Percentiles rank a stretch among this genome's conserved stretches.
These are phyloP conservation scores for Nepenthes mirabilis DNA, from an alignment of 148 eudicot species.

Conservation along the genomic window DNA sequence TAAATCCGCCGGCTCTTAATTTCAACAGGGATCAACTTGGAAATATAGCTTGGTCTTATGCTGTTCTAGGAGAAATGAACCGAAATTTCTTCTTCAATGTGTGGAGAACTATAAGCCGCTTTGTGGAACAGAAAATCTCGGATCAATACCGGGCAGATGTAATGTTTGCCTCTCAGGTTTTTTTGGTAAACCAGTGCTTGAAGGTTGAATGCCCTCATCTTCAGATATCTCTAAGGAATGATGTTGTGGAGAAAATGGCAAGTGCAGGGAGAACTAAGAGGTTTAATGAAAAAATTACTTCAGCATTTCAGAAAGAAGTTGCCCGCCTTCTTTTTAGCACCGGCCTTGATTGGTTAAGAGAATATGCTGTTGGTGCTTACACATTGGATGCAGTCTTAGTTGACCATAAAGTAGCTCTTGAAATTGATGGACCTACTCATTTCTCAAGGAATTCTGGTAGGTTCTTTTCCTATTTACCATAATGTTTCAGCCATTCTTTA, in stretches of 20 bases:
- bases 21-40: slow-evolving; percentile 83
- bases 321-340: slow-evolving; percentile 71
- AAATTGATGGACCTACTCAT: slow-evolving; percentile 95
- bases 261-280: slow-evolving; percentile 76
- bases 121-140: slow-evolving; percentile 57
- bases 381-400: slow-evolving; percentile 76
- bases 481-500: background rate
- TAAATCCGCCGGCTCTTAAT: slow-evolving; percentile 19
- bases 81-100: slow-evolving; percentile 49
- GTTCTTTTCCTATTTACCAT: slow-evolving; percentile 5
- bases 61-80: slow-evolving; percentile 63
- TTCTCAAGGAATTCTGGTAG: slow-evolving; percentile 83
- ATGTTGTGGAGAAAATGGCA: slow-evolving; percentile 49
- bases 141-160: slow-evolving; percentile 84
- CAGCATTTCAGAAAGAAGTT: slow-evolving; percentile 91
- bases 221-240: slow-evolving; percentile 38
- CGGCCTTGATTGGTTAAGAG: slow-evolving; percentile 77
- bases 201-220: slow-evolving; percentile 68
- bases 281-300: slow-evolving; percentile 73
- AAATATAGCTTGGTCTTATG: slow-evolving; percentile 84
- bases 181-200: slow-evolving; percentile 71
- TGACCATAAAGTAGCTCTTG: slow-evolving; percentile 67
- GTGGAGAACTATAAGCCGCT: slow-evolving; percentile 53
- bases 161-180: slow-evolving; percentile 84
- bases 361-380: slow-evolving; percentile 61